These are phyloP conservation scores for Diaporthe vaccinii DNA, from an alignment of 2,329 filamentous ascomycete genomes.

Conservation along the genomic window DNA sequence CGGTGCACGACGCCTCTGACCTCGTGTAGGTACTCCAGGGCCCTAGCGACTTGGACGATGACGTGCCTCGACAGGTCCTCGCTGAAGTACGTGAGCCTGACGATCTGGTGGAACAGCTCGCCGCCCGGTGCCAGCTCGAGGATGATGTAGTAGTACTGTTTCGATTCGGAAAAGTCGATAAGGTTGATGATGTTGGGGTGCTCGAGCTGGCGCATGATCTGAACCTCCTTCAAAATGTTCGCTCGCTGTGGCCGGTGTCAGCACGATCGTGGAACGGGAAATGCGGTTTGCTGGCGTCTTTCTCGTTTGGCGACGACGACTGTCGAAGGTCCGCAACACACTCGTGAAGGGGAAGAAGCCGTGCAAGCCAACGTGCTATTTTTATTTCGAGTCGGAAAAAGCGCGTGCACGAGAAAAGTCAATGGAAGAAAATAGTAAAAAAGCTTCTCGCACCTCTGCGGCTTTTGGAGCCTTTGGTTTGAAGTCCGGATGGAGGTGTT, in stretches of 20 bases:
- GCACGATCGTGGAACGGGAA: constrained; percentile 30
- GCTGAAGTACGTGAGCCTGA: constrained; percentile 97
- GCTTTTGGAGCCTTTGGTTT: constrained; percentile 90
- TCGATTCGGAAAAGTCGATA: constrained; percentile 92
- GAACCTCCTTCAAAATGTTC: constrained; percentile 98
- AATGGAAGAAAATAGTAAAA: constrained; percentile 54
- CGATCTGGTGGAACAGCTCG: constrained; percentile 98
- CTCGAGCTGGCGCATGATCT: constrained; percentile 97
- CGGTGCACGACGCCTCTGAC: constrained; percentile 96
- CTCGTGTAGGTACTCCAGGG: constrained; percentile 93
- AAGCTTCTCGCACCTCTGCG: constrained; percentile 87
- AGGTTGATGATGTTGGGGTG: constrained; percentile 97
- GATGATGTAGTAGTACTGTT: constrained; percentile 97
- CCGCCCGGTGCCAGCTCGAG: constrained; percentile 95
- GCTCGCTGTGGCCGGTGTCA: constrained; percentile 75
- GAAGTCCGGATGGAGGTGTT: constrained; percentile 95
- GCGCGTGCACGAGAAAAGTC: constrained; percentile 43
- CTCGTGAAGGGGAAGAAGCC: constrained; percentile 44
- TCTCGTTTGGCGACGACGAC: neutral
- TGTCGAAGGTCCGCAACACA: constrained; percentile 37
- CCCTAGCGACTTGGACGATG: constrained; percentile 94
- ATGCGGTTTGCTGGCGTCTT: neutral
- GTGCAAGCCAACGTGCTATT: constrained; percentile 45
- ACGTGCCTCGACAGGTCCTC: constrained; percentile 95
- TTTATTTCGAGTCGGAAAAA: constrained; percentile 37